Evolutionary conservation across 352 stramenopile genomes (phyloP), one percentile per base, ranked within the genome.

Genomic region (Thalassiosira gravida): DNA sequence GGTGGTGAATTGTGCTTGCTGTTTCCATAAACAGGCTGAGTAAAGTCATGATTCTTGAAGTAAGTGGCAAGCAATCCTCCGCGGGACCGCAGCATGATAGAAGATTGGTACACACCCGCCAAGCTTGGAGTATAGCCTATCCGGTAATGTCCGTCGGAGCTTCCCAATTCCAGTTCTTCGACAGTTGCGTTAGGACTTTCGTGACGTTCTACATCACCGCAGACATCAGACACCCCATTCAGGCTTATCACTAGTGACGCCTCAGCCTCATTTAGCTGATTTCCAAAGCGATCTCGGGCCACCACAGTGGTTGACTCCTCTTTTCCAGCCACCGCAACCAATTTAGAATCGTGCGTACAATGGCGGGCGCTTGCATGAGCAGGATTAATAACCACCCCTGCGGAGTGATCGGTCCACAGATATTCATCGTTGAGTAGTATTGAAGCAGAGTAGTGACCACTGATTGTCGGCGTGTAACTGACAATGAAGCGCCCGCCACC

Each of bases 11-110:
- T 79, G 44, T 85, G 65, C 22, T 76, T 55, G 53, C 57, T 57
- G 65, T 83, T 90, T 59, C 63, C 86, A 65, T 59, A 71, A 0
- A 94, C 82, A 30, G 91, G 82, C 32, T 96, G 86, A 1, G 92
- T 94, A 52, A 98, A 97, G 63, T 98, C 95, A 1, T 90, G 75
- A 47, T 95, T 95, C 16, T 85, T 77, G 65, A 94, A 98, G 75
- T 97, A 98, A 9, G 91, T 97, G 0, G 92, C 95, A 29, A 95
- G 88, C 3, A 98, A 88, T 0, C 96, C 96, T 16, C 96, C 96
- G 0, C 81, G 83, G 55, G 92, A 90, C 0, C 93, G 87, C 62
- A 96, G 85, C 70, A 82, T 62, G 18, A 98, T 90, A 29, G 80
- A 90, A 18, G 97, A 74, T 27, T 82, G 68, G 74, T 98, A 97